phyloP scores from a whole-genome alignment of 1,139 yeast species.

The Candida glucosophila region DNA sequence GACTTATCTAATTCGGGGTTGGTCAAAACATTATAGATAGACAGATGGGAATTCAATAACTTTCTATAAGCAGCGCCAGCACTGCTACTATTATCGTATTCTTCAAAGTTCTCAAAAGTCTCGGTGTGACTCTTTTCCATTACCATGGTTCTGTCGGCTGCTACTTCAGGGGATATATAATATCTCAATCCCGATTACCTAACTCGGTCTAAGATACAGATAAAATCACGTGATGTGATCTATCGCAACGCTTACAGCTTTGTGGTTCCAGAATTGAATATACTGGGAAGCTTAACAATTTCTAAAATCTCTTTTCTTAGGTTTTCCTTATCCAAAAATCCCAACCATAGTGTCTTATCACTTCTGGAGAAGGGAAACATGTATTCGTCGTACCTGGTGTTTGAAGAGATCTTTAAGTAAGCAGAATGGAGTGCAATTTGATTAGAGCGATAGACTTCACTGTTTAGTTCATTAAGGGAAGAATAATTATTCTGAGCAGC shows the following conservation, averaged over 20 bases:
- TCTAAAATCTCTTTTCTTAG: constrained; percentile 1
- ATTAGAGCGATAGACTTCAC: constrained; percentile 10
- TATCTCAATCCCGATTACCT: too few relatives aligned
- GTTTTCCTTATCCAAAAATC: constrained; percentile 7
- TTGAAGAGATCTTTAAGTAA: constrained; percentile 6
- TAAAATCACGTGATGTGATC: constrained; percentile 1
- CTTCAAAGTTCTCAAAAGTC: too few relatives aligned
- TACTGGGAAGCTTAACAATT: too few relatives aligned
- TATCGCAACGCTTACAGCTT: not conserved
- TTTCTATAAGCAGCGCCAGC: constrained; percentile 6
- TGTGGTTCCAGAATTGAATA: not conserved
- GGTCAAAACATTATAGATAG: constrained; percentile 29
- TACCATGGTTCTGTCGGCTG: not conserved
- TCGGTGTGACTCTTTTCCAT: not conserved
- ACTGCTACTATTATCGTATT: not conserved
- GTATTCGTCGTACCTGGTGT: constrained; percentile 6
- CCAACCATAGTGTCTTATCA: constrained; percentile 15
- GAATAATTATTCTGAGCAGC: constrained; percentile 2
- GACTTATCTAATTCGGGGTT: constrained; percentile 35
- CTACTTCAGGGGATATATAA: too few relatives aligned
- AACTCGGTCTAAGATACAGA: too few relatives aligned
- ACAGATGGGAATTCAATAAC: constrained; percentile 29
- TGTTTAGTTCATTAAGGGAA: constrained; percentile 7
- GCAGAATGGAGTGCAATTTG: constrained; percentile 20
- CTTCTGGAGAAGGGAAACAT: constrained; percentile 7